Evolutionary conservation across 192 early-diverging fungal species (phyloP), one percentile per base, ranked within the genome.

Genomic region (Backusella westeae): DNA sequence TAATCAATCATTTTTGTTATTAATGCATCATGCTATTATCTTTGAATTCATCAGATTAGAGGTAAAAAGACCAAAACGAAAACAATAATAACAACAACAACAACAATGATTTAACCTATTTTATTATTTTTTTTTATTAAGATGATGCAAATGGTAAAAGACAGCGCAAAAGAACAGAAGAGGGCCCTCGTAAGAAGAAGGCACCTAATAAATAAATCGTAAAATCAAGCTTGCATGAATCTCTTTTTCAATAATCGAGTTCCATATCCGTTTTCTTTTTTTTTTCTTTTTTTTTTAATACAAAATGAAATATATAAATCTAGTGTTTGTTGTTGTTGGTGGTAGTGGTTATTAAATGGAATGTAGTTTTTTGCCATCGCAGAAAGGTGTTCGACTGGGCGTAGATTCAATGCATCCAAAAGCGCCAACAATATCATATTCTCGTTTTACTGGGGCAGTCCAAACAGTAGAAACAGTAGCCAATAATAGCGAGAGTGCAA

Each of bases 111-210:
- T 56, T 56, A 21, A 56, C 21, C 1, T 53, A 53, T 56, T 23
- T 56, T 56, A 56, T 10, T 56, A 5, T 53, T n/a, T 53, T 53
- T 52, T 17, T 72, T 29, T 72, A 1, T 52, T 26, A 46, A 77
- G 76, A 77, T 72, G 59, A 72, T 34, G 38, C 71, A 12, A 72
- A n/a, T 32, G 65, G 52, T 1, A 77, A 77, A 72, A 70, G 76
- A 4, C 76, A 77, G 12, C 69, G 76, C 12, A 77, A 77, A 77
- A 71, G 72, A 66, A 42, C 71, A 34, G 76, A 77, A 46, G 72
- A 73, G 8, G 72, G 72, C 12, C 35, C 38, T 21, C 72, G 72
- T 38, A 73, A 73, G 32, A 73, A 73, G 53, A 73, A 73, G 32
- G 10, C 42, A 26, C 29, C n/a, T 8, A 71, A 71, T 56, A 56